These are phyloP conservation scores for Hirschfeldia incana DNA, from an alignment of 345 rosid genomes.

Conservation along the genomic window DNA sequence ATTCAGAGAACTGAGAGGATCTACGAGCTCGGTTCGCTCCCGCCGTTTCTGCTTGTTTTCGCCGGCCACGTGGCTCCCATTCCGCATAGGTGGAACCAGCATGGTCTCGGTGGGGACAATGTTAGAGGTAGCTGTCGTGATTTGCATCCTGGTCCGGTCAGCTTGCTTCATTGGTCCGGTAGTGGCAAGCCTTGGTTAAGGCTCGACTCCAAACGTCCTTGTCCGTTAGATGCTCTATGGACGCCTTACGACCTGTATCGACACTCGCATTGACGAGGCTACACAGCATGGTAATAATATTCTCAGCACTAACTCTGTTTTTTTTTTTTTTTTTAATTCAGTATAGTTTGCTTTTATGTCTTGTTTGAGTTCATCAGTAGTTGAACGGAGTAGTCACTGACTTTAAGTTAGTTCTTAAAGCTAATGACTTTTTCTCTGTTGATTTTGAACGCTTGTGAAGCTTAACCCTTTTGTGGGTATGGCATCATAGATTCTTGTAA, in stretches of 20 bases:
- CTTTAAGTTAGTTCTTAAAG: slow-evolving; percentile 9
- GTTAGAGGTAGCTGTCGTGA: slow-evolving; percentile 74
- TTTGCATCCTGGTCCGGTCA: slow-evolving; percentile 75
- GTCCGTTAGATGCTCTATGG: slow-evolving; percentile 71
- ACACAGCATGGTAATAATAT: slow-evolving; percentile 20
- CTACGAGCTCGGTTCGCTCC: slow-evolving; percentile 73
- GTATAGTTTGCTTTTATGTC: slow-evolving; percentile 4
- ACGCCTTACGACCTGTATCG: slow-evolving; percentile 69
- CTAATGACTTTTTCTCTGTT: background rate
- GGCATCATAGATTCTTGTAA: slow-evolving; percentile 4
- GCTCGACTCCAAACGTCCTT: slow-evolving; percentile 62
- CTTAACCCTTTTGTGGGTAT: slow-evolving; percentile 6
- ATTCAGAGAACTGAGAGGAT: slow-evolving; percentile 67
- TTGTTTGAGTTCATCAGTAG: slow-evolving; percentile 26
- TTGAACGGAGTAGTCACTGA: slow-evolving; percentile 30
- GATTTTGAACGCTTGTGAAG: slow-evolving; percentile 10
- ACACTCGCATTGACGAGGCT: slow-evolving; percentile 37
- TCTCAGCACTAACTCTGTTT: slow-evolving; percentile 14
- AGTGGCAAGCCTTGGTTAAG: slow-evolving; percentile 84
- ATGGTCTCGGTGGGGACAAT: slow-evolving; percentile 79
- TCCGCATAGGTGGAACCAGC: slow-evolving; percentile 83
- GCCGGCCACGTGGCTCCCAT: slow-evolving; percentile 76
- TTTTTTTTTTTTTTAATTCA: background rate
- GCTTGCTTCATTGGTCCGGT: slow-evolving; percentile 83
- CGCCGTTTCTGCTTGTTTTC: slow-evolving; percentile 71